Evolutionary conservation across 352 stramenopile genomes (phyloP).

Genomic region (Pythium coloratum): DNA sequence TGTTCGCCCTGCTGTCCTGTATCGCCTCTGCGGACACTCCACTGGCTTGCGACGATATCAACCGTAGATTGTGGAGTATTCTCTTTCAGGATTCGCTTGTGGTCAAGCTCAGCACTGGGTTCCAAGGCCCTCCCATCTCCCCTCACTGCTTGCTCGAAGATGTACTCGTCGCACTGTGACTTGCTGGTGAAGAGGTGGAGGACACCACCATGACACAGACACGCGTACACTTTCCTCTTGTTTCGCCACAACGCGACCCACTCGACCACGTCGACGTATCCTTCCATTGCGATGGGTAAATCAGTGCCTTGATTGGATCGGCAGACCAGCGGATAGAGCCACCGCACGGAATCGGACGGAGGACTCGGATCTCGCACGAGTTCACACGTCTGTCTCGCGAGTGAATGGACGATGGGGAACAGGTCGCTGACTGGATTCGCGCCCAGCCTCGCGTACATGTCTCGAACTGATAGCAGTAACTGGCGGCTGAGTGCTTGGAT

Average conservation of each 20-base stretch:
- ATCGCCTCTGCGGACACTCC: constrained; percentile 52
- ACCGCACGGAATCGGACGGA: background rate
- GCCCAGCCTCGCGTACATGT: constrained; percentile 11
- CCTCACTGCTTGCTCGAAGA: constrained; percentile 43
- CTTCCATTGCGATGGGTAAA: constrained; percentile 36
- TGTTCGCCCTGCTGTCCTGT: background rate
- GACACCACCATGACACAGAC: constrained; percentile 57
- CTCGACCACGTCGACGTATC: constrained; percentile 56
- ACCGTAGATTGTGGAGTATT: constrained; percentile 44
- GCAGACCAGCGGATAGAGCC: constrained; percentile 23
- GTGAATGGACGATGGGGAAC: constrained; percentile 13
- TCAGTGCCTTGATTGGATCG: constrained; percentile 21
- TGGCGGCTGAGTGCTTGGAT: constrained; percentile 14
- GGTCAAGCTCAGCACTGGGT: constrained; percentile 22
- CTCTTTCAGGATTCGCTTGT: constrained; percentile 46
- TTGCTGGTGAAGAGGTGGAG: constrained; percentile 56
- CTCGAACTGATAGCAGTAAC: constrained; percentile 7
- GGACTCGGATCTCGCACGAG: background rate
- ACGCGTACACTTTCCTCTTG: constrained; percentile 56
- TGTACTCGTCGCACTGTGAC: constrained; percentile 48
- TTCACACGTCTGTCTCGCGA: constrained; percentile 16
- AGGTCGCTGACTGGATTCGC: constrained; percentile 8
- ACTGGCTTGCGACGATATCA: constrained; percentile 43
- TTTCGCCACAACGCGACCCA: constrained; percentile 71
- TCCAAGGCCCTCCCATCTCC: background rate